Evolutionary conservation across 305 asterid genomes (phyloP).

Genomic region (Fraxinus floribunda): DNA sequence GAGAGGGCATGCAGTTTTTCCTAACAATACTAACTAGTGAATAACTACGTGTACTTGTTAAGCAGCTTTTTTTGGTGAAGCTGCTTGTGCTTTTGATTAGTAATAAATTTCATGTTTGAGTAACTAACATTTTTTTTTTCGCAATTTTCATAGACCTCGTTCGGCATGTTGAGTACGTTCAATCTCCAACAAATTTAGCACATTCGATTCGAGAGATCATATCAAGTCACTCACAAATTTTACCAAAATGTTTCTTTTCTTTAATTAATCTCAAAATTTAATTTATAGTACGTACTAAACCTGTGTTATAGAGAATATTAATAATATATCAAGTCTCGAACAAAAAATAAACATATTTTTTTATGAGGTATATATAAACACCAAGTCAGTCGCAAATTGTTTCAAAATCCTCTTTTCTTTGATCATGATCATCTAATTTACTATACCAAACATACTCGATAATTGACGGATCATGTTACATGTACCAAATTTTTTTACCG

Average conservation of each 20-base stretch:
- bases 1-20: background rate
- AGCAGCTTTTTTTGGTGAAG: background rate
- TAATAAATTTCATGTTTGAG: background rate
- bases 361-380: background rate
- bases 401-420: background rate
- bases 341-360: too few relatives aligned
- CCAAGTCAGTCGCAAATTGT: background rate
- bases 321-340: too few relatives aligned
- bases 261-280: too few relatives aligned
- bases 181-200: background rate
- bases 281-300: too few relatives aligned
- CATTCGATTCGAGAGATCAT: background rate
- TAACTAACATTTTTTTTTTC: background rate
- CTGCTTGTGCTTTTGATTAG: background rate
- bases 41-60: slow-evolving; percentile 9
- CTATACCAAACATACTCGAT: background rate
- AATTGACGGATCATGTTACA: too few relatives aligned
- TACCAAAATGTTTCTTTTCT: background rate
- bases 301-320: too few relatives aligned
- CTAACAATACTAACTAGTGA: background rate
- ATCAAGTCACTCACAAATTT: background rate
- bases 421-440: too few relatives aligned
- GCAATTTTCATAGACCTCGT: background rate
- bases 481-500: too few relatives aligned
- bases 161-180: background rate